Conservation (phyloP, 257 asterid genomes). For the Fraxinus pennsylvanica region DNA sequence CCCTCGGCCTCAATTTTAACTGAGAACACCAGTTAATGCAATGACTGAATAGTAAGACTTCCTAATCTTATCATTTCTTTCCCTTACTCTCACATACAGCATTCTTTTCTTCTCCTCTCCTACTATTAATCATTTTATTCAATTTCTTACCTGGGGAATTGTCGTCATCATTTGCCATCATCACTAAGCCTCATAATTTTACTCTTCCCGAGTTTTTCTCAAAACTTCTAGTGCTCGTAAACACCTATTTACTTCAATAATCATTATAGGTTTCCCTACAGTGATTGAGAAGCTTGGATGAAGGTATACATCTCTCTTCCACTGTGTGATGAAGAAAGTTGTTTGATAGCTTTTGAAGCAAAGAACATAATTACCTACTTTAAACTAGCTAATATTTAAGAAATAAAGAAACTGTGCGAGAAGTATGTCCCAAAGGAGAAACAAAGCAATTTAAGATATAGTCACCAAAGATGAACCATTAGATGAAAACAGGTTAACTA, state of each 20-base stretch:
- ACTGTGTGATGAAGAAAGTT: neutral
- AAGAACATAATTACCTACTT: neutral
- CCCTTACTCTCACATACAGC: neutral
- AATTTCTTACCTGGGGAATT: neutral
- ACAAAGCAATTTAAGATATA: neutral
- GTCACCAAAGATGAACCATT: neutral
- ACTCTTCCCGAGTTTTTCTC: neutral
- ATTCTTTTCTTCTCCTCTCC: neutral
- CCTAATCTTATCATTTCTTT: too few relatives aligned
- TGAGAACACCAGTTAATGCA: neutral
- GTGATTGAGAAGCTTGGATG: neutral
- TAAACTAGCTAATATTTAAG: neutral
- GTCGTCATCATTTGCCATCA: neutral
- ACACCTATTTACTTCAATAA: neutral
- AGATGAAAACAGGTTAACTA: neutral
- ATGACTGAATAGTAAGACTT: neutral
- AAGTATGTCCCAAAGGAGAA: neutral
- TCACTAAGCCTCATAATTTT: neutral
- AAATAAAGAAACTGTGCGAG: neutral
- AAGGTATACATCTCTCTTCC: neutral
- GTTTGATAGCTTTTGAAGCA: neutral
- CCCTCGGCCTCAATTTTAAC: neutral
- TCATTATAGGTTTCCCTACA: neutral
- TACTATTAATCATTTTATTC: neutral
- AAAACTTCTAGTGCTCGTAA: neutral